A percentile compares a stretch with the other conserved stretches of the same genome.
phyloP scores from a whole-genome alignment of 2,329 filamentous ascomycete genomes.

The Verticillium dahliae region DNA sequence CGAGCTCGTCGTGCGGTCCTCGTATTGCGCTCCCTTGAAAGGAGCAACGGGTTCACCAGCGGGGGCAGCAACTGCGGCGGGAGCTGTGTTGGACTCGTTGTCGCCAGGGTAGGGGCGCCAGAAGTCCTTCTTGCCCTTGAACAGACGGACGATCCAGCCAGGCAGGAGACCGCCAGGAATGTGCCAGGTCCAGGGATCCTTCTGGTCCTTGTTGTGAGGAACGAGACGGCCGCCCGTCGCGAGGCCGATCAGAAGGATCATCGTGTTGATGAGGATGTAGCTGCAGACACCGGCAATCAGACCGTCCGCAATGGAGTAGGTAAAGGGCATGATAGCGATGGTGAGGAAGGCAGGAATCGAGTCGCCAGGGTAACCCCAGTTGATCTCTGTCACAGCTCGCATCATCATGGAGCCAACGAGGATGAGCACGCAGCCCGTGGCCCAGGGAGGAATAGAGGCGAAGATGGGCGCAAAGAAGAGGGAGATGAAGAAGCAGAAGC shows the following conservation, averaged over 20 bases:
- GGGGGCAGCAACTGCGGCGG: slow-evolving; percentile 13
- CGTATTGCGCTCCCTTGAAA: slow-evolving; percentile 12
- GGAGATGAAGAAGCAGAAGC: slow-evolving; percentile 78
- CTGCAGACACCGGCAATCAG: slow-evolving; percentile 73
- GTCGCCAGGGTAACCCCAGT: slow-evolving; percentile 82
- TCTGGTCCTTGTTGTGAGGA: slow-evolving; percentile 67
- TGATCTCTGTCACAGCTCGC: slow-evolving; percentile 71
- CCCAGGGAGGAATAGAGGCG: slow-evolving; percentile 83
- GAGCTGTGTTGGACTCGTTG: background rate
- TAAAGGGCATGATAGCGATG: slow-evolving; percentile 82
- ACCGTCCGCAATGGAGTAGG: slow-evolving; percentile 82
- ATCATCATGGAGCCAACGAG: slow-evolving; percentile 88
- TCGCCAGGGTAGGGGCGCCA: slow-evolving; percentile 44
- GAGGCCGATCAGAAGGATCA: slow-evolving; percentile 63
- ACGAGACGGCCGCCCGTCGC: slow-evolving; percentile 62
- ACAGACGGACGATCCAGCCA: slow-evolving; percentile 61
- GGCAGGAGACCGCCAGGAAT: slow-evolving; percentile 70
- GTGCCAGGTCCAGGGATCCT: slow-evolving; percentile 75
- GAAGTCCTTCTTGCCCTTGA: slow-evolving; percentile 65
- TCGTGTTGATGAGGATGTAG: slow-evolving; percentile 69
- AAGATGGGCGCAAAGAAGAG: slow-evolving; percentile 90
- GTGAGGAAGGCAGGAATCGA: slow-evolving; percentile 79
- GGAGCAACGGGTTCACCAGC: slow-evolving; percentile 1
- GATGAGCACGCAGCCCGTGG: slow-evolving; percentile 80
- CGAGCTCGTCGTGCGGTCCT: slow-evolving; percentile 5